A percentile compares a stretch with the other conserved stretches of the same genome.
Conservation (phyloP, 345 rosid genomes). For the Heritiera fomes region DNA sequence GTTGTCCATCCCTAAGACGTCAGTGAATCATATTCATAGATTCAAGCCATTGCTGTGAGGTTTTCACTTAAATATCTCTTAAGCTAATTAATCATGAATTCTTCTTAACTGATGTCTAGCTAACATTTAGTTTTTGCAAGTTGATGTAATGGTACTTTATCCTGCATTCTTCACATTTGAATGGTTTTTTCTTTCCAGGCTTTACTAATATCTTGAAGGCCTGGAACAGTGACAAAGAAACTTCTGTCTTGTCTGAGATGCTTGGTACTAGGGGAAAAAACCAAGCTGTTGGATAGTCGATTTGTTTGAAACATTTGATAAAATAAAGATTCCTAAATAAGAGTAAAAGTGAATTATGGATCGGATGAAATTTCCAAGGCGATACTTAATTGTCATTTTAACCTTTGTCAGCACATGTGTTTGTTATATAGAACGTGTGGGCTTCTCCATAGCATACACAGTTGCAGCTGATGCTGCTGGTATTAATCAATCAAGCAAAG, state of each 20-base stretch:
- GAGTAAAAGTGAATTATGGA: conserved; percentile 44
- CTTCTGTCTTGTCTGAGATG: conserved; percentile 7
- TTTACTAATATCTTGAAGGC: not conserved
- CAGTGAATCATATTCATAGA: not conserved
- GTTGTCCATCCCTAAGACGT: not conserved
- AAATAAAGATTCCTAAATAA: conserved; percentile 18
- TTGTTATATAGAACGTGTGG: conserved; percentile 93
- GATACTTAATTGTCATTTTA: conserved; percentile 76
- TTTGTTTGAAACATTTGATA: conserved; percentile 17
- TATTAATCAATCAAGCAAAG: conserved; percentile 83
- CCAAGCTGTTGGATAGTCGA: conserved; percentile 21
- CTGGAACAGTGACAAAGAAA: not conserved
- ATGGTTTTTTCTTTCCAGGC: conserved; percentile 10
- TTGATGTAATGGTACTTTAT: not conserved
- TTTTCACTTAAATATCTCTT: not conserved
- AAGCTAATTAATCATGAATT: not conserved
- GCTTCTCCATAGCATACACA: conserved; percentile 93
- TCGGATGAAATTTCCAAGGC: conserved; percentile 64
- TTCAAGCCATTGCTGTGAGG: not conserved
- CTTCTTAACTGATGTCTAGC: not conserved
- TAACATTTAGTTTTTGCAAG: not conserved
- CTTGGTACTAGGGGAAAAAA: conserved; percentile 14
- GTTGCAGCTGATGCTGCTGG: conserved; percentile 92
- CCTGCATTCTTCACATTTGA: not conserved
- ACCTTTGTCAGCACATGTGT: conserved; percentile 83